Percentiles rank a stretch among this genome's conserved stretches.
Conservation (phyloP, 805 yeast genomes). For the Citeromyces nyonsensis region DNA sequence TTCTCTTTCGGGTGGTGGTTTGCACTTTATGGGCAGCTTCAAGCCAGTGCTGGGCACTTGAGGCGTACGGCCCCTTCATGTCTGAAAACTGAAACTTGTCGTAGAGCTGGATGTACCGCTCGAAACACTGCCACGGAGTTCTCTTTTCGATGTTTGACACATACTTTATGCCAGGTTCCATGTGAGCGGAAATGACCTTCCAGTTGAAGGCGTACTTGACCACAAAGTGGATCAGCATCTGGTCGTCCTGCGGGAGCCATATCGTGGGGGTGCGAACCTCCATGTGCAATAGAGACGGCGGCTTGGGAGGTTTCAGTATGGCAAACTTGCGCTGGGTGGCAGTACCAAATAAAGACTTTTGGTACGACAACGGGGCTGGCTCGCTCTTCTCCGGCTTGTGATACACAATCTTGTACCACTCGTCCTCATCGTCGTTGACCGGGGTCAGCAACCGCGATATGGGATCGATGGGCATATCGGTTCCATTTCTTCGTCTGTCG, state of each 20-base stretch:
- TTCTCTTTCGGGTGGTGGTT: constrained; percentile 74
- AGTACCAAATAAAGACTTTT: constrained; percentile 43
- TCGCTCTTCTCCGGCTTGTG: constrained; percentile 28
- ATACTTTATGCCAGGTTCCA: constrained; percentile 55
- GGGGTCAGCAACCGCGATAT: constrained; percentile 53
- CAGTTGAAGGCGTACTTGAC: constrained; percentile 85
- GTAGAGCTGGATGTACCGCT: constrained; percentile 83
- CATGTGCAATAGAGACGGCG: constrained; percentile 72
- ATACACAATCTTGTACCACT: constrained; percentile 42
- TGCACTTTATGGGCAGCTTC: constrained; percentile 86
- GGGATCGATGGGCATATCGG: constrained; percentile 4
- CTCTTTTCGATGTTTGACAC: constrained; percentile 84
- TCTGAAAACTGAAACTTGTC: constrained; percentile 79
- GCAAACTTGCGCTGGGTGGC: constrained; percentile 37
- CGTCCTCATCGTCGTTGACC: constrained; percentile 40
- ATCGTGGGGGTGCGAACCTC: constrained; percentile 83
- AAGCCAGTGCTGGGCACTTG: constrained; percentile 78
- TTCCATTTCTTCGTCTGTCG: constrained; percentile 5
- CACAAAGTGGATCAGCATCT: constrained; percentile 60
- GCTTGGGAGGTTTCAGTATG: constrained; percentile 74
- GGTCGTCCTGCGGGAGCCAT: constrained; percentile 94
- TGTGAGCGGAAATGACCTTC: constrained; percentile 77
- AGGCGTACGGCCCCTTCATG: constrained; percentile 76
- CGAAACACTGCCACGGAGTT: constrained; percentile 98
- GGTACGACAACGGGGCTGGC: constrained; percentile 18